Evolutionary conservation across 345 rosid genomes (phyloP).

Genomic region (Tarenaya hassleriana): DNA sequence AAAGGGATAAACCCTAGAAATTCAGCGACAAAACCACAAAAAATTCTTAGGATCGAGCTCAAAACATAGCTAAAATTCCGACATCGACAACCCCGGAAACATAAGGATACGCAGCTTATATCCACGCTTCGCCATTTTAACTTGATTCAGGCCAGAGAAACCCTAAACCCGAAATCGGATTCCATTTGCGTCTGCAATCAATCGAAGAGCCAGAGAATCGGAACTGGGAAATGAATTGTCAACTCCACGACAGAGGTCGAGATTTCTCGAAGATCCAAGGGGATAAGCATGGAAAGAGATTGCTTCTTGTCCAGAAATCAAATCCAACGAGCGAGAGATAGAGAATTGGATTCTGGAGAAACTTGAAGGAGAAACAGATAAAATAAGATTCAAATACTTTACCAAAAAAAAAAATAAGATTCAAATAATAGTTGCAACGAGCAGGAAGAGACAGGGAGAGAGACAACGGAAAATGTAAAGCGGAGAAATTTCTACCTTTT

Average conservation of each 20-base stretch:
- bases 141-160: conserved; percentile 12
- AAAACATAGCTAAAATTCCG: conserved; percentile 10
- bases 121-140: conserved; percentile 79
- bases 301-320: conserved; percentile 28
- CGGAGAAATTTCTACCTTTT: conserved; percentile 3
- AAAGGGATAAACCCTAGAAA: conserved; percentile 11
- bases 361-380: conserved; percentile 18
- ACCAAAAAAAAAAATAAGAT: conserved; percentile 17
- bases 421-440: conserved; percentile 29
- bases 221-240: conserved; percentile 20
- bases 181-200: conserved; percentile 17
- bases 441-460: conserved; percentile 15
- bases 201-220: conserved; percentile 16
- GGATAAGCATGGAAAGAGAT: not conserved
- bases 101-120: conserved; percentile 96
- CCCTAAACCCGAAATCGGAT: conserved; percentile 20
- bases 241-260: conserved; percentile 23
- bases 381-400: conserved; percentile 30
- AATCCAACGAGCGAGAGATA: conserved; percentile 34
- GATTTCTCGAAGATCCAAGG: conserved; percentile 23
- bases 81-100: conserved; percentile 3
- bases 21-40: not conserved
- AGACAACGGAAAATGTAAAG: conserved; percentile 28
- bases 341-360: conserved; percentile 32
- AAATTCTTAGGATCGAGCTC: not conserved